Conservation (phyloP, 169 alveolate genomes). For the Cryptosporidium viatorum region DNA sequence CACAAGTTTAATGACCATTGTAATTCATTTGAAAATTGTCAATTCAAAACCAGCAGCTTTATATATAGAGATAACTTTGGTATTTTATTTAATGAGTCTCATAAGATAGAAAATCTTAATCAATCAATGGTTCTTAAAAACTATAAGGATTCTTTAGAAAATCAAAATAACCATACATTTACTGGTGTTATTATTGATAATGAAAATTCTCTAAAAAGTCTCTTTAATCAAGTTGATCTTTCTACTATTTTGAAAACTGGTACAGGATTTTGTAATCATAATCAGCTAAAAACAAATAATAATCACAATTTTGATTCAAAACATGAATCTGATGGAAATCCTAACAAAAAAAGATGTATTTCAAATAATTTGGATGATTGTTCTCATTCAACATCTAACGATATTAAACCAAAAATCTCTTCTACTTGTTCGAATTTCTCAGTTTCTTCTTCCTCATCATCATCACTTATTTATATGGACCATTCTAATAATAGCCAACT, state of each 20-base stretch:
- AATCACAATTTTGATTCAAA: background rate
- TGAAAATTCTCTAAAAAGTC: background rate
- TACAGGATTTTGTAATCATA: background rate
- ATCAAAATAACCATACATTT: background rate
- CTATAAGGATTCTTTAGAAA: background rate
- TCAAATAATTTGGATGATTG: background rate
- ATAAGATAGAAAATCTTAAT: background rate
- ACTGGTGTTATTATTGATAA: background rate
- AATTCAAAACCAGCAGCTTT: background rate
- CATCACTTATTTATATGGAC: constrained; percentile 6
- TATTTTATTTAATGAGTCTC: constrained; percentile 9
- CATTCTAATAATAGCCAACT: background rate
- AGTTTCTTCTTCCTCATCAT: constrained; percentile 9
- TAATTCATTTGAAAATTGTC: background rate
- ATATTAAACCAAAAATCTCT: background rate
- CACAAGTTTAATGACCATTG: background rate
- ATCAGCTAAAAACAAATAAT: background rate
- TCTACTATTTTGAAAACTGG: background rate
- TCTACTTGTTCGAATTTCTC: constrained; percentile 7
- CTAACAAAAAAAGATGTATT: background rate
- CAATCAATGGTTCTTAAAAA: background rate
- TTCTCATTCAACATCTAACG: background rate
- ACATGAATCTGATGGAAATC: background rate
- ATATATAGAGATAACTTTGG: constrained; percentile 40
- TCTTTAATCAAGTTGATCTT: background rate